Evolutionary conservation across 495 filamentous ascomycete genomes (phyloP).

Genomic region (Friedmanniomyces simplex): DNA sequence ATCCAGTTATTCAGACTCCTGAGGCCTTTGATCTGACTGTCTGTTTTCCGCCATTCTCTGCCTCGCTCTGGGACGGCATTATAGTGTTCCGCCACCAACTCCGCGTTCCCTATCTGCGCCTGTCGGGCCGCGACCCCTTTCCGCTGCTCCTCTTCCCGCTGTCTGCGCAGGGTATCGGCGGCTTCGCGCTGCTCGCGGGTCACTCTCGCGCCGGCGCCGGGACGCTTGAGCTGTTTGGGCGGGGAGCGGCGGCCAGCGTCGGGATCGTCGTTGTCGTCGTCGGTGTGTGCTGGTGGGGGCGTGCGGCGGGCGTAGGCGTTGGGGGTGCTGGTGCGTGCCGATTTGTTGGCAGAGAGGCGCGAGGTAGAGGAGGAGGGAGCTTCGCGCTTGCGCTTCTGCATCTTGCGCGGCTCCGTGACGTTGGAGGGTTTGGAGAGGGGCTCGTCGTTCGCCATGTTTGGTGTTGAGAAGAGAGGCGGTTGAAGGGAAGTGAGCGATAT

Average conservation of each 20-base stretch:
- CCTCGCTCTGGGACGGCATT: conserved; percentile 90
- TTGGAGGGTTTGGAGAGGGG: conserved; percentile 4
- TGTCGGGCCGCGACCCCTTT: conserved; percentile 29
- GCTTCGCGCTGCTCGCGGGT: conserved; percentile 54
- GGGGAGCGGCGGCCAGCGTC: conserved; percentile 25
- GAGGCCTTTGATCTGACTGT: conserved; percentile 85
- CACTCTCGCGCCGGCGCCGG: conserved; percentile 71
- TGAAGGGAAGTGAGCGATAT: background rate
- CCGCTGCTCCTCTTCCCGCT: conserved; percentile 43
- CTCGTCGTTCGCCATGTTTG: background rate
- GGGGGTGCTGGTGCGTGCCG: conserved; percentile 10
- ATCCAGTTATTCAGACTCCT: conserved; percentile 98
- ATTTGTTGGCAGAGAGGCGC: conserved; percentile 5
- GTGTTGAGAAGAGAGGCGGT: background rate
- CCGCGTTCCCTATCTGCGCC: conserved; percentile 33
- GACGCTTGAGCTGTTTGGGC: conserved; percentile 71
- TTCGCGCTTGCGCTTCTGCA: conserved; percentile 18
- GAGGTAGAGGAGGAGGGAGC: conserved; percentile 2
- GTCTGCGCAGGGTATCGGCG: conserved; percentile 39
- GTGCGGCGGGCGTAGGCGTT: conserved; percentile 22
- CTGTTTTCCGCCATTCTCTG: conserved; percentile 86
- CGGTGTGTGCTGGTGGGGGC: conserved; percentile 18
- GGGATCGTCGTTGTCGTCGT: conserved; percentile 10
- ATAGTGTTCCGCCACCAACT: conserved; percentile 86
- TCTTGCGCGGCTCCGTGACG: conserved; percentile 8